Conservation (phyloP, 2,329 filamentous ascomycete genomes). For the Biscogniauxia mediterranea region DNA sequence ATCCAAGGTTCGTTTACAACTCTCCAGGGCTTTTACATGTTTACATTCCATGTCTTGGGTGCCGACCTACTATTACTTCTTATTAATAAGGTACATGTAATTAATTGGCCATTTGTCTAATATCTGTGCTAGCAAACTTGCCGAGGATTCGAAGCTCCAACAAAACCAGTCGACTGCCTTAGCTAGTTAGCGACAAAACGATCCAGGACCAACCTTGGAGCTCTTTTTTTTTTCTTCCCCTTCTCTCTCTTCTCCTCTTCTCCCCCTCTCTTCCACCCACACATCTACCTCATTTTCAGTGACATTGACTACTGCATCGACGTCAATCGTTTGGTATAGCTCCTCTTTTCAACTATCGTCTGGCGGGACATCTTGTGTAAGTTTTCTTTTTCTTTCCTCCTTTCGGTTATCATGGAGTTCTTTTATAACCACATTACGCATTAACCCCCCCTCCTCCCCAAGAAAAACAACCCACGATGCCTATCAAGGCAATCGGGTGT, state of each 20-base stretch:
- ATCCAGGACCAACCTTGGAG: constrained; percentile 9
- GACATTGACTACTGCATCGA: background rate
- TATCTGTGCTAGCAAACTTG: background rate
- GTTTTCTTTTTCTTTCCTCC: background rate
- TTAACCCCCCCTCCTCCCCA: background rate
- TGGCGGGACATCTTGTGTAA: background rate
- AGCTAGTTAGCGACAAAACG: background rate
- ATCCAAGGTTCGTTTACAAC: no score
- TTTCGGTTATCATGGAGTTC: background rate
- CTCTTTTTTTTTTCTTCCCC: background rate
- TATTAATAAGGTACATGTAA: background rate
- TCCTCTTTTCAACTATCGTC: background rate
- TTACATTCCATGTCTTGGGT: background rate
- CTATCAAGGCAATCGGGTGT: background rate
- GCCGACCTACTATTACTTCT: background rate
- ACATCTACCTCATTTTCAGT: constrained; percentile 7
- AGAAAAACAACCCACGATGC: background rate
- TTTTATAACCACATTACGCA: background rate
- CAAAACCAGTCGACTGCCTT: background rate
- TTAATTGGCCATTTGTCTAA: background rate
- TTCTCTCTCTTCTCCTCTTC: background rate
- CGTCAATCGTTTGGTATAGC: background rate
- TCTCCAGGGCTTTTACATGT: background rate
- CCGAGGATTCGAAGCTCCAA: constrained; percentile 1
- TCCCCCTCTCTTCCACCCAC: background rate